Percentiles rank a stretch among this genome's conserved stretches.
Evolutionary conservation across 2,329 filamentous ascomycete genomes (phyloP).

Genomic region (Waltergamsia citrina): DNA sequence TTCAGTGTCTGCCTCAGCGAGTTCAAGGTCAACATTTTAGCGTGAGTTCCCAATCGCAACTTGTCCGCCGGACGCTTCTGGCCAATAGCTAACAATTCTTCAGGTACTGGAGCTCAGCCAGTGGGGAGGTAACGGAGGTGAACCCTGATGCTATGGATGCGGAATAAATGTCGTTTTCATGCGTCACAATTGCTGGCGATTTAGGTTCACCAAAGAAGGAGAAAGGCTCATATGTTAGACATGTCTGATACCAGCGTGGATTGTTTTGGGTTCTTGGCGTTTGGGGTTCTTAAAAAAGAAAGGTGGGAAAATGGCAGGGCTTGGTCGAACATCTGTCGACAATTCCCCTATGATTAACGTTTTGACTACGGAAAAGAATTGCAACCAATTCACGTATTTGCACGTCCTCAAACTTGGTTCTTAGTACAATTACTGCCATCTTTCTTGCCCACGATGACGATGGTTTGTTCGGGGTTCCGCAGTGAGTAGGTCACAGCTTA

Average conservation of each 20-base stretch:
- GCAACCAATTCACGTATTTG: neutral
- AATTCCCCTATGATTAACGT: neutral
- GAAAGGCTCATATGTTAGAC: conserved; percentile 1
- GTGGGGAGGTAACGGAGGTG: conserved; percentile 48
- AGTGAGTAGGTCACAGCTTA: conserved; percentile 4
- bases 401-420: neutral
- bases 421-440: neutral
- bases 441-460: neutral
- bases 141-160: conserved; percentile 28
- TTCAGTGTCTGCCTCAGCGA: conserved; percentile 87
- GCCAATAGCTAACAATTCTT: conserved; percentile 3
- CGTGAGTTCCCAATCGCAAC: conserved; percentile 44
- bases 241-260: conserved; percentile 5
- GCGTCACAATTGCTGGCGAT: neutral
- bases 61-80: neutral
- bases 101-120: conserved; percentile 54
- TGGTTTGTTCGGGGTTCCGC: neutral
- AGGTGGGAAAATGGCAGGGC: neutral
- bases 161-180: conserved; percentile 2
- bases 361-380: neutral
- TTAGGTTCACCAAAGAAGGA: neutral
- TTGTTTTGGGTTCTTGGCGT: conserved; percentile 1
- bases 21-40: conserved; percentile 74
- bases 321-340: neutral
- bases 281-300: neutral